Evolutionary conservation across 78 protist genomes (phyloP).

Genomic region (Tieghemostelium lacteum): DNA sequence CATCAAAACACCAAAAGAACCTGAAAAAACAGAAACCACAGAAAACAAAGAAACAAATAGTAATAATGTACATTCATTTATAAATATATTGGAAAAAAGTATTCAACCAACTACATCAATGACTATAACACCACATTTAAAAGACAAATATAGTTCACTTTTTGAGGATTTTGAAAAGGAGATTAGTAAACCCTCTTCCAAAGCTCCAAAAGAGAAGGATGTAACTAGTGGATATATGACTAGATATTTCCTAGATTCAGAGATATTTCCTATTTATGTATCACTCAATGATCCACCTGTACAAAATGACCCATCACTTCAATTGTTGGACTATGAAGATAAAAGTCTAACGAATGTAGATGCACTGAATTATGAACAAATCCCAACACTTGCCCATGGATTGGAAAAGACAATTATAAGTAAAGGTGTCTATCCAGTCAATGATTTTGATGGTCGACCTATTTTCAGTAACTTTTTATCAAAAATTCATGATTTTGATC

Average conservation of each 20-base stretch:
- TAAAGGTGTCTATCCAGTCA: constrained; percentile 30
- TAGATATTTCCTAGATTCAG: not conserved
- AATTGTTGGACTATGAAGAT: not conserved
- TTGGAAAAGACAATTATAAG: not conserved
- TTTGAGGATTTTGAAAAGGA: too few relatives aligned
- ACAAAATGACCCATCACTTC: not conserved
- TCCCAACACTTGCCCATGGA: constrained; percentile 50
- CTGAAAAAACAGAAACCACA: not conserved
- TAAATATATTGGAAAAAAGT: too few relatives aligned
- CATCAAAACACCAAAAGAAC: not conserved
- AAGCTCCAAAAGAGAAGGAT: too few relatives aligned
- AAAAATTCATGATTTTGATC: constrained; percentile 56
- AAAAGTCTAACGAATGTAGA: not conserved
- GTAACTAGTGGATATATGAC: not conserved
- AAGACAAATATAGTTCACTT: too few relatives aligned
- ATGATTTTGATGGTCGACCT: constrained; percentile 17
- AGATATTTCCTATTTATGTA: not conserved
- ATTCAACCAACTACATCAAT: too few relatives aligned
- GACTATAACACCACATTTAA: too few relatives aligned
- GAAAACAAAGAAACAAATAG: not conserved
- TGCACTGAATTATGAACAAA: not conserved
- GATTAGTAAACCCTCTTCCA: too few relatives aligned
- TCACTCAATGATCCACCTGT: not conserved
- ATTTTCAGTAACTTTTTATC: constrained; percentile 20
- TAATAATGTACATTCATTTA: too few relatives aligned